Evolutionary conservation across 2,329 filamentous ascomycete genomes (phyloP), one percentile per base, ranked within the genome.

Genomic region (Alternaria sp.): DNA sequence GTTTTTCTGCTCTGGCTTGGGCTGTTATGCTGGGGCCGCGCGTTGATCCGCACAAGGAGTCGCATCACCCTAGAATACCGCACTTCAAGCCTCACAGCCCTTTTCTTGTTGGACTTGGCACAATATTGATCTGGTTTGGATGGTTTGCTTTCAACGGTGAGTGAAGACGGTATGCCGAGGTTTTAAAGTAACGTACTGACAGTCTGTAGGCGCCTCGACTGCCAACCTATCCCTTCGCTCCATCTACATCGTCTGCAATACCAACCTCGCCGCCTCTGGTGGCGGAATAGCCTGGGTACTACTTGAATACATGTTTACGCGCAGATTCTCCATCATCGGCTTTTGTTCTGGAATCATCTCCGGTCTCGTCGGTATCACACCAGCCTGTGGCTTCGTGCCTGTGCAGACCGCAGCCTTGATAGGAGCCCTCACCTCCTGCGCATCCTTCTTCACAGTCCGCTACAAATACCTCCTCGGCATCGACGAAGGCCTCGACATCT

Each of bases 51-150:
- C 87, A 85, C 71, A 84, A 86, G 55, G 85, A 89, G 64, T 71
- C 66, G 33, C 63, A 73, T 41, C 70, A 76, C 58, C 63, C 69
- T 1, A 74, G 67, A 46, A 87, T 88, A 47, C 86, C 89, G 4
- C 87, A 88, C 5, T 90, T 90, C 82, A 86, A 87, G 30, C 90
- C 90, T 9, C 91, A 93, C 80, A 93, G 92, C 75, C 89, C 92
- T 47, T 92, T 90, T 61, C 85, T 92, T 71, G 89, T 93, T 68
- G 88, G 92, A 51, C 84, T 93, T 50, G 91, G 91, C 21, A 92
- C 91, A 5, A 87, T 90, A 25, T 87, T 91, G 47, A 77, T 79
- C 50, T 79, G 76, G 75, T 76, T 79, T 46, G 76, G 76, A 11
- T 79, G 76, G 76, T 79, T 74, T 46, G 74, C 75, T 0, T 79